Base-by-base conservation (phyloP, 176 grass and related monocot genomes). In the Poa pratensis region DNA sequence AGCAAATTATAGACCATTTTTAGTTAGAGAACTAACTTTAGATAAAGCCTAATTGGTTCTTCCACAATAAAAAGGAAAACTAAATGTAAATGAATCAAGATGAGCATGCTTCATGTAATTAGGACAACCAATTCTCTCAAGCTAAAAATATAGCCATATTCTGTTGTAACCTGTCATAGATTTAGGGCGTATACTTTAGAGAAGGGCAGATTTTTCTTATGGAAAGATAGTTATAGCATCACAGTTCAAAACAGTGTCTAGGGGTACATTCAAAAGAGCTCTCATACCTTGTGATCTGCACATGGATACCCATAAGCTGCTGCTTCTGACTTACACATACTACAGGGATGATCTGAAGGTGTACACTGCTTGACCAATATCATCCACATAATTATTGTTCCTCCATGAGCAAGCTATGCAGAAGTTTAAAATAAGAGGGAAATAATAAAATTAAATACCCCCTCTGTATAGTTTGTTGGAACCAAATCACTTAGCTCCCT, bases 111-210 rank as follows among this genome's bases (percentile, higher is more conserved):
- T 65, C 61, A 14, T 13, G 11, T 62, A 62, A 15, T 62, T 62
- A 62, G 59, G 59, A 26, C 22, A 26, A 62, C 12, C 19, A 58
- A 58, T 6, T 22, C 8, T 58, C 6, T 22, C 8, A 58, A 58
- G 69, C 86, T 86, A 76, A 92, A 87, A 63, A 89, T 92, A 65
- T 89, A 92, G 11, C 90, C 87, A 86, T 92, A 87, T 62, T 89
- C 55, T 80, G 87, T 89, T 69, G 90, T 89, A 35, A 92, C 87
- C 76, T 92, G 32, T n/a, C 30, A 76, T 40, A 68, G 49, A 79
- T 20, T 86, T 13, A 26, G 26, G 7, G 10, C 26, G 13, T 51
- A 83, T 72, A 20, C 45, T 78, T 85, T 22, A 52, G 17, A 78
- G n/a, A 85, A 69, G 12, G 14, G 50, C 12, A 46, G 4, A 7